Base-by-base conservation (phyloP, 2,329 filamentous ascomycete genomes). In the Geosmithia flava region DNA sequence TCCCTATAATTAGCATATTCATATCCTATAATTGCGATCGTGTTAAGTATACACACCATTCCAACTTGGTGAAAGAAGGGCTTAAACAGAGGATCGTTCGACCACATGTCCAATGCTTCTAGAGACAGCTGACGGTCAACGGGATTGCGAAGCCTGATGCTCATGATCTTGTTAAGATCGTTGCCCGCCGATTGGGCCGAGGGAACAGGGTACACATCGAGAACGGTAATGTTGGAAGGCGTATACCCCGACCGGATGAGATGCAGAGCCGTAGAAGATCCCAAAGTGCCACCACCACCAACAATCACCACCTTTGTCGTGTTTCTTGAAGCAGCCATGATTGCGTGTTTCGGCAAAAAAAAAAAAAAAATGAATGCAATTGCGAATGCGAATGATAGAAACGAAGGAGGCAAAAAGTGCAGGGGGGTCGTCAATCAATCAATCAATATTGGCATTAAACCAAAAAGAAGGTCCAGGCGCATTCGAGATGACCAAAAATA, bases 141-240 rank as follows among this genome's bases (percentile, higher is more conserved):
- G 37, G 58, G 54, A 40, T 59, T 62, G 16, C 59, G 57, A 33
- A 63, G 42, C 2, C 63, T 62, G 17, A 68, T 56, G 16, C 62
- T 64, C 61, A 70, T 68, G 50, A 71, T 69, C 56, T 72, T 72
- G 55, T 72, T 72, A 13, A 72, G 56, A 42, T 72, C 69, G 48
- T 69, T 61, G 3, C 69, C 69, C 1, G 69, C 69, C 1, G 69
- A 71, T 46, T 71, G 68, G 1, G 66, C 58, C 0, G 69, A 72
- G 0, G 69, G 69, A n/a, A 71, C 65, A 2, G 65, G 60, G 53
- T 68, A 71, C 2, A 63, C 61, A 50, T 73, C 69, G 3, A 72
- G 63, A 10, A 72, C 67, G 2, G 68, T 72, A 47, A 73, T 64
- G 47, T 72, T 69, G 16, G 56, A 51, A 1, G 62, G 59, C 0